Evolutionary conservation across 257 asterid species (phyloP), one percentile per base, ranked within the genome.

Genomic region (Solanum sejunctum): DNA sequence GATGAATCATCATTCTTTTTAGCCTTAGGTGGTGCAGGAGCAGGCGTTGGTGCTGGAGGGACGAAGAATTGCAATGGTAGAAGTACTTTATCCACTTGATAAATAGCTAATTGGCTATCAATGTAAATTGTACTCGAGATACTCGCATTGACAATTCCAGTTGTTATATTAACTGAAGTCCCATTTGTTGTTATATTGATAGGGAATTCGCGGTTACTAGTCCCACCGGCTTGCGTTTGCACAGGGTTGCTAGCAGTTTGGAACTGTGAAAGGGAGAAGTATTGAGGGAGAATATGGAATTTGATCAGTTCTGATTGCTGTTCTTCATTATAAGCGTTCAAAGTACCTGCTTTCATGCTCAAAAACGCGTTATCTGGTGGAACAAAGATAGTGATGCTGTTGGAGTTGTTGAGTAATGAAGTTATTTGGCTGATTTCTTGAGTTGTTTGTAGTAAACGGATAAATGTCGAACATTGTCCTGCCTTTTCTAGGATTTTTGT

Each of bases 401-500:
- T 85, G 11, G 97, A 88, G 61, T 52, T 84, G 88, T 89, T 90
- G 80, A 93, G 94, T 80, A 89, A 90, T 10, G 89, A 87, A 80
- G 87, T 90, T 86, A 93, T 87, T 70, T 91, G 92, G 63, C 86
- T 91, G 1, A 81, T 92, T 5, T 89, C 86, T 80, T 91, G 89
- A 12, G 96, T 91, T 92, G 72, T 87, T 72, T 89, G 88, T 17
- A 93, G 72, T 21, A 93, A 91, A 52, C 92, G 92, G 81, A 89
- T 90, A 85, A 93, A 89, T 17, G 89, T 90, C 21, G 89, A 63
- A 73, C 85, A 93, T n/a, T 84, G 89, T 11, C 92, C 87, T 10
- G 92, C 91, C 79, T 92, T 92, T 58, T 88, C 92, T n/a, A 93
- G 95, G 80, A 92, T 89, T 13, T 91, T 86, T 0, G 92, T 91